Evolutionary conservation across 2,329 filamentous ascomycete genomes (phyloP), one percentile per base, ranked within the genome.

Genomic region (Eurotiales sp.): DNA sequence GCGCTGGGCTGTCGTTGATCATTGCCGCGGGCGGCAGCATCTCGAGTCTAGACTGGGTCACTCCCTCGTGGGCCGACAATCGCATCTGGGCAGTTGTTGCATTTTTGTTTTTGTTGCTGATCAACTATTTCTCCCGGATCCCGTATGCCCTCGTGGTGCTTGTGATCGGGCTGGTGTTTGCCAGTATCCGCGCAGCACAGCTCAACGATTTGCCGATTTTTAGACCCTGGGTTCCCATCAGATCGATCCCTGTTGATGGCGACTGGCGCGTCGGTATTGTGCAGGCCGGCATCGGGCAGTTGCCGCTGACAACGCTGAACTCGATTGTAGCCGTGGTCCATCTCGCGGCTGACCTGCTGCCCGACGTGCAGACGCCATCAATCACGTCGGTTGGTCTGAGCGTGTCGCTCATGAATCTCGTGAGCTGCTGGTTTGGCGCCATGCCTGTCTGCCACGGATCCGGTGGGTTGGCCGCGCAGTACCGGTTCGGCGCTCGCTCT

Each of bases 371-470:
- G 0, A 74, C 84, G 0, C 89, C 90, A 0, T 83, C 82, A 0
- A 85, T 90, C 5, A 92, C 89, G 0, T 77, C 84, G 0, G 77
- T 97, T 25, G 92, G 91, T 1, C 67, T 91, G 54, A 95, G 89
- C 50, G 88, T 97, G 3, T 85, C 86, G 0, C 62, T 77, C 2
- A 95, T 96, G 82, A 97, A 97, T 65, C 73, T 96, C 3, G 67
- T 87, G 1, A 87, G 87, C 14, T 91, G 88, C 61, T 95, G 89
- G 88, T 95, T 96, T 61, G 91, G 91, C 43, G 87, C 87, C 4
- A 97, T 96, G 93, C 93, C 92, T 3, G 84, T 93, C 3, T 97
- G 93, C 64, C 93, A 97, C 65, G 92, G 92, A 4, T 90, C 90
- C 0, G 92, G 92, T 2, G 92, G 92, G 0, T 76, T 97, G 0